phyloP scores from a whole-genome alignment of 768 basidiomycete genomes.

The Megacollybia marginata region DNA sequence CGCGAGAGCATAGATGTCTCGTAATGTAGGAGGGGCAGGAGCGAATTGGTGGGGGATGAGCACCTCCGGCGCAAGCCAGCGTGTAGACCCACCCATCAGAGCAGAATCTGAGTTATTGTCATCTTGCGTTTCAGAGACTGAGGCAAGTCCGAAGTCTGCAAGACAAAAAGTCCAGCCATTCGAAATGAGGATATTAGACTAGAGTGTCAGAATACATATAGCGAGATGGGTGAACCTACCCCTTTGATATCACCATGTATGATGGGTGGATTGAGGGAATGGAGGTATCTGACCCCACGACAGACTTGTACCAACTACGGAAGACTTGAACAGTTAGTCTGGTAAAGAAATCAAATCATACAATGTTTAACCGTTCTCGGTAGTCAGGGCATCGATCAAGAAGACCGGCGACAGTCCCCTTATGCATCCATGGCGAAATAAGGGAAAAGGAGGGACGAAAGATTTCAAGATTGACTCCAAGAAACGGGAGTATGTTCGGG shows the following conservation, averaged over 20 bases:
- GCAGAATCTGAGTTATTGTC: not conserved
- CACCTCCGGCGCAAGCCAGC: slow-evolving; percentile 9
- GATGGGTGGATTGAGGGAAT: slow-evolving; percentile 29
- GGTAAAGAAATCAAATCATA: too few relatives aligned
- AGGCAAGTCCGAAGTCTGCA: slow-evolving; percentile 20
- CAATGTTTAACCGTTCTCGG: not conserved
- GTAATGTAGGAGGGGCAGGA: not conserved
- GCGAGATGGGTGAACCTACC: slow-evolving; percentile 13
- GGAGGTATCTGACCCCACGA: slow-evolving; percentile 28
- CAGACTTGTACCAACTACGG: not conserved
- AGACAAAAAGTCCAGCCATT: slow-evolving; percentile 18
- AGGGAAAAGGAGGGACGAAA: slow-evolving; percentile 15
- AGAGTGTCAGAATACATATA: not conserved
- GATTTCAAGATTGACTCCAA: slow-evolving; percentile 14
- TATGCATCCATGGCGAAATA: slow-evolving; percentile 33
- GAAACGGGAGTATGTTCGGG: slow-evolving; percentile 23
- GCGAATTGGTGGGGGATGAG: not conserved
- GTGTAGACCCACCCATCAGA: slow-evolving; percentile 5
- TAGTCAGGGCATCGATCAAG: slow-evolving; percentile 18
- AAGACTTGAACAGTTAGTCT: not conserved
- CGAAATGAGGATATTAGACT: slow-evolving; percentile 22
- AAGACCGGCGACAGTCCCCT: slow-evolving; percentile 18
- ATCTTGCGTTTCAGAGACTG: not conserved
- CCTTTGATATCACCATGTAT: slow-evolving; percentile 35
- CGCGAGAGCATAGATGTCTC: slow-evolving; percentile 10